Percentiles rank a stretch among this genome's conserved stretches.
phyloP scores from a whole-genome alignment of 805 yeast genomes.

The Candida tammaniensis region DNA sequence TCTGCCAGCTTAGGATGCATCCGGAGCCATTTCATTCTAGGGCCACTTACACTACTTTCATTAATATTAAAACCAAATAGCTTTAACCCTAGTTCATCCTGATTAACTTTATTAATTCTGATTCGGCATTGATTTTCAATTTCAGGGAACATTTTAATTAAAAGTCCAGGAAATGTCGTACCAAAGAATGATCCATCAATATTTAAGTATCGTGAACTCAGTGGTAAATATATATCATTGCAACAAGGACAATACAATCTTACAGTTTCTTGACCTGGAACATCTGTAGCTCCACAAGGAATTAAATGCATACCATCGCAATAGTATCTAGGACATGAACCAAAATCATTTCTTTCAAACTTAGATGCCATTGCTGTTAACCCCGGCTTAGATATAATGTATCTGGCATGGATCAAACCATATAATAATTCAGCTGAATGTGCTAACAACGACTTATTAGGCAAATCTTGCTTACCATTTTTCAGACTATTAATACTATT shows the following conservation, averaged over 20 bases:
- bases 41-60: slow-evolving; percentile 74
- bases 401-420: slow-evolving; percentile 93
- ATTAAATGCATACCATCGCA: slow-evolving; percentile 89
- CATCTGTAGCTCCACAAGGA: slow-evolving; percentile 89
- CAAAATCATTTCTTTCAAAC: slow-evolving; percentile 85
- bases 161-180: slow-evolving; percentile 90
- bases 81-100: slow-evolving; percentile 63
- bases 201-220: slow-evolving; percentile 78
- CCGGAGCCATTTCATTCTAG: slow-evolving; percentile 95
- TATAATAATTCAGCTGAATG: slow-evolving; percentile 90
- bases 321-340: slow-evolving; percentile 83
- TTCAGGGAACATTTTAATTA: slow-evolving; percentile 89
- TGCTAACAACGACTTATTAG: slow-evolving; percentile 73
- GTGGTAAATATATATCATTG: slow-evolving; percentile 85
- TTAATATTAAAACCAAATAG: slow-evolving; percentile 85
- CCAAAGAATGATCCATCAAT: slow-evolving; percentile 98
- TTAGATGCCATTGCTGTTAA: slow-evolving; percentile 90
- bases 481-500: slow-evolving; percentile 5
- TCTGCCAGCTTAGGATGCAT: slow-evolving; percentile 63
- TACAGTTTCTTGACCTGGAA: slow-evolving; percentile 89
- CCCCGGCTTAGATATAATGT: slow-evolving; percentile 84
- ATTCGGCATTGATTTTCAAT: slow-evolving; percentile 71
- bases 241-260: slow-evolving; percentile 93
- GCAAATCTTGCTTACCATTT: slow-evolving; percentile 36
- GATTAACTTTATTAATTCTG: slow-evolving; percentile 46